Conservation (phyloP, 768 basidiomycete genomes). For the Leccinellum luteum region DNA sequence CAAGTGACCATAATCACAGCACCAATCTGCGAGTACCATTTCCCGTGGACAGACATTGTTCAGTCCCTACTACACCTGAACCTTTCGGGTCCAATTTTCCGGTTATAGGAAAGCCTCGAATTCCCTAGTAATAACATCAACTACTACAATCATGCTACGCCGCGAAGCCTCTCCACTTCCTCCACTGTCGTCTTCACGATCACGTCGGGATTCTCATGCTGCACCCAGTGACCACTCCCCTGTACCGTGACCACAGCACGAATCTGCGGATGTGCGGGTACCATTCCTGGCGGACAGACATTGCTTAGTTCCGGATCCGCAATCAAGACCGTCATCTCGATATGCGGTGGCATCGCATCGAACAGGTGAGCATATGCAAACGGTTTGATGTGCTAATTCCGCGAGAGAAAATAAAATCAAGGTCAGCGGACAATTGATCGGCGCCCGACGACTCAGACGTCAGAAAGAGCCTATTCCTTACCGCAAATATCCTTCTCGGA, state of each 20-base stretch:
- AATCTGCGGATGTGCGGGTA: conserved; percentile 6
- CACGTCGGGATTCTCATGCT: conserved; percentile 6
- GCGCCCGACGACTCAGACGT: background rate
- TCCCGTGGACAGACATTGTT: conserved; percentile 2
- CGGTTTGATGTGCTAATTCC: conserved; percentile 13
- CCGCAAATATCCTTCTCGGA: conserved; percentile 6
- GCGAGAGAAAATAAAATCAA: background rate
- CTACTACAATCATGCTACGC: too few species aligned
- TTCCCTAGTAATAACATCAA: too few species aligned
- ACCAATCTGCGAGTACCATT: conserved; percentile 1
- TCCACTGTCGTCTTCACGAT: conserved; percentile 6
- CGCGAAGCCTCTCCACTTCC: conserved; percentile 7
- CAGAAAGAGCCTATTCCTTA: background rate
- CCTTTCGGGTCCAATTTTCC: too few species aligned
- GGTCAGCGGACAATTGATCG: background rate
- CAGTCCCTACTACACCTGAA: too few species aligned
- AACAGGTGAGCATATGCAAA: conserved; percentile 15
- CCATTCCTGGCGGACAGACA: conserved; percentile 2
- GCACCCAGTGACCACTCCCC: conserved; percentile 18
- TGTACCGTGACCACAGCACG: background rate
- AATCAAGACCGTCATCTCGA: conserved; percentile 14
- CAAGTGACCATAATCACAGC: background rate
- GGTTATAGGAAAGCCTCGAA: too few species aligned
- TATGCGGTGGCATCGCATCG: conserved; percentile 5
- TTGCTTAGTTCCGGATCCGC: conserved; percentile 9